phyloP scores from a whole-genome alignment of 106 monocot genomes.

The Allium cepa region DNA sequence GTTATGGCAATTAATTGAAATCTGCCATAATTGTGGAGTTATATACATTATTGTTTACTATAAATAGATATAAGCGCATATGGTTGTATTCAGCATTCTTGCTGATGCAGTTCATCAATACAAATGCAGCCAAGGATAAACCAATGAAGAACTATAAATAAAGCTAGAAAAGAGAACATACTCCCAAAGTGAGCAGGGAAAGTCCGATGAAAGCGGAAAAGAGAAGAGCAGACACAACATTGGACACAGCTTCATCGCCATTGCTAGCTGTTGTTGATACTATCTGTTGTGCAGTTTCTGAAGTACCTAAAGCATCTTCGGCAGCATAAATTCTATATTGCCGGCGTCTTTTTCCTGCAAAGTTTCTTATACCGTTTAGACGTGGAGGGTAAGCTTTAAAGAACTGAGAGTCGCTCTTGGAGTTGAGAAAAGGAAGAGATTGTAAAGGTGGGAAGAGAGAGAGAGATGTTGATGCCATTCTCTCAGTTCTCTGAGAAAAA shows the following conservation, averaged over 20 bases:
- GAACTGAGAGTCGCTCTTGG: not conserved
- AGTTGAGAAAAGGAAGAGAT: not conserved
- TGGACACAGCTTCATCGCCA: conserved; percentile 12
- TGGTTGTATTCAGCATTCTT: too few species aligned
- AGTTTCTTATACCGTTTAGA: not conserved
- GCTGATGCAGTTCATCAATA: too few species aligned
- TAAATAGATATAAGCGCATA: too few species aligned
- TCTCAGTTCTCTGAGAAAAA: not conserved
- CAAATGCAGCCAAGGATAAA: too few species aligned
- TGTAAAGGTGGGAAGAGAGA: not conserved
- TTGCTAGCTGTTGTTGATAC: conserved; percentile 8
- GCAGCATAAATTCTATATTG: conserved; percentile 12
- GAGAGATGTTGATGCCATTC: not conserved
- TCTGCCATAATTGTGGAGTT: too few species aligned
- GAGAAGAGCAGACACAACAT: conserved; percentile 28
- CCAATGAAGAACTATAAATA: too few species aligned
- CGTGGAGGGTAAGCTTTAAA: too few species aligned
- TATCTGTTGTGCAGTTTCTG: conserved; percentile 23
- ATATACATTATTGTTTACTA: too few species aligned
- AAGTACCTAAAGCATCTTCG: conserved; percentile 13
- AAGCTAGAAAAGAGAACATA: not conserved
- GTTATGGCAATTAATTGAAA: too few species aligned
- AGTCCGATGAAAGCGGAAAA: conserved; percentile 35
- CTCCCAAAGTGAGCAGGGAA: conserved; percentile 52
- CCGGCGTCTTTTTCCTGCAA: not conserved